phyloP scores from a whole-genome alignment of 495 filamentous ascomycete genomes.

The Xylaria scruposa region DNA sequence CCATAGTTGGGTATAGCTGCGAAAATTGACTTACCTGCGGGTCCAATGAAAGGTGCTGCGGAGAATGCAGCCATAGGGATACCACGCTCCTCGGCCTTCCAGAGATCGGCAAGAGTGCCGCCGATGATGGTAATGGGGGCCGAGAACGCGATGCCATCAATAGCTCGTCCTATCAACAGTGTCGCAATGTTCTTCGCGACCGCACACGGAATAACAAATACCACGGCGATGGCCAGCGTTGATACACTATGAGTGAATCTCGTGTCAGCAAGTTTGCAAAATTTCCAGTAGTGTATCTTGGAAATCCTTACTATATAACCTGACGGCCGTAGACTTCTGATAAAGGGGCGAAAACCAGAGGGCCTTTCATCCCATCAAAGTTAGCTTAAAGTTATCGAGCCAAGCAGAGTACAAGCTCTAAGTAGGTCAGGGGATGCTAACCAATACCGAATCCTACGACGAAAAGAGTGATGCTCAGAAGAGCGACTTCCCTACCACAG shows the following conservation, averaged over 20 bases:
- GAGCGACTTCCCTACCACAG: constrained; percentile 69
- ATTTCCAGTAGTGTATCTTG: no score
- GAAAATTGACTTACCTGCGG: constrained; percentile 58
- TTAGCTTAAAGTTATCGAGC: not conserved
- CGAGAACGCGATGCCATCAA: constrained; percentile 82
- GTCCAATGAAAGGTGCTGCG: constrained; percentile 79
- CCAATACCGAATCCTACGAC: constrained; percentile 82
- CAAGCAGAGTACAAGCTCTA: not conserved
- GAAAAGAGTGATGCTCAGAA: constrained; percentile 74
- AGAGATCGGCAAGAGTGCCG: constrained; percentile 80
- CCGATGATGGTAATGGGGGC: constrained; percentile 86
- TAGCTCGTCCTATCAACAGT: constrained; percentile 71
- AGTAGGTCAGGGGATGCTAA: constrained; percentile 20
- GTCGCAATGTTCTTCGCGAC: constrained; percentile 76
- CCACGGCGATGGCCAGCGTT: constrained; percentile 68
- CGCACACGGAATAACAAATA: constrained; percentile 81
- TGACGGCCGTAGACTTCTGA: constrained; percentile 74
- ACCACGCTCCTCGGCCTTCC: constrained; percentile 81
- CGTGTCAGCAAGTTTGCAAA: not conserved
- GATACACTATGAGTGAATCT: constrained; percentile 38
- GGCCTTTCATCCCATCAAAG: constrained; percentile 44
- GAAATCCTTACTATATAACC: constrained; percentile 60
- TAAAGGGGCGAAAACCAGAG: constrained; percentile 83
- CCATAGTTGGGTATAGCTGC: not conserved
- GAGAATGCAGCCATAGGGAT: constrained; percentile 88